Percentiles rank a stretch among this genome's conserved stretches.
Evolutionary conservation across 163 green algal genomes (phyloP).

Genomic region (Botryococcus braunii): DNA sequence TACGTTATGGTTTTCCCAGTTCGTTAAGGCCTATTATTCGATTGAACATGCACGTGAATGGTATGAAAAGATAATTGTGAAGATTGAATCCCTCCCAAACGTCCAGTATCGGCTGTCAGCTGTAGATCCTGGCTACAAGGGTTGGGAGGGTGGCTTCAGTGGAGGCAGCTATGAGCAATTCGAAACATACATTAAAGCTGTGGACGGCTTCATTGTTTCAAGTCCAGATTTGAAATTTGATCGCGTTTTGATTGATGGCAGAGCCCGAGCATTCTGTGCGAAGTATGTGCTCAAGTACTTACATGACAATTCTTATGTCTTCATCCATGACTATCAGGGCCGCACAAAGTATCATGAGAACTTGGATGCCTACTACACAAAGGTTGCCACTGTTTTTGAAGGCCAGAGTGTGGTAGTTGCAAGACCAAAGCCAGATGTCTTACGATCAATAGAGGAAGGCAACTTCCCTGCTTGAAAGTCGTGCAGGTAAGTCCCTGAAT

Average conservation of each 20-base stretch:
- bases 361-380: too few relatives aligned
- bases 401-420: too few relatives aligned
- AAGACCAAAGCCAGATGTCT: too few relatives aligned
- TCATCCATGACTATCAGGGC: too few relatives aligned
- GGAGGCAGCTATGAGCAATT: conserved; percentile 4
- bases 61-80: background rate
- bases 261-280: background rate
- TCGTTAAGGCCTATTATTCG: background rate
- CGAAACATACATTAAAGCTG: background rate
- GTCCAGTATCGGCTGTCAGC: background rate
- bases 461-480: too few relatives aligned
- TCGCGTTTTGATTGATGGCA: background rate
- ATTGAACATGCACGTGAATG: background rate
- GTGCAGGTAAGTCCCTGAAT: too few relatives aligned
- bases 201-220: background rate
- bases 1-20: conserved; percentile 6
- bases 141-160: background rate
- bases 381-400: too few relatives aligned
- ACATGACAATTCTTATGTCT: background rate
- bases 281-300: conserved; percentile 2
- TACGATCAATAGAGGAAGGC: too few relatives aligned
- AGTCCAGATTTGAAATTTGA: background rate
- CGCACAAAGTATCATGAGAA: too few relatives aligned
- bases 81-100: background rate
- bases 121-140: background rate